Evolutionary conservation across 176 grass and related monocot species (phyloP).

Genomic region (Areca catechu): DNA sequence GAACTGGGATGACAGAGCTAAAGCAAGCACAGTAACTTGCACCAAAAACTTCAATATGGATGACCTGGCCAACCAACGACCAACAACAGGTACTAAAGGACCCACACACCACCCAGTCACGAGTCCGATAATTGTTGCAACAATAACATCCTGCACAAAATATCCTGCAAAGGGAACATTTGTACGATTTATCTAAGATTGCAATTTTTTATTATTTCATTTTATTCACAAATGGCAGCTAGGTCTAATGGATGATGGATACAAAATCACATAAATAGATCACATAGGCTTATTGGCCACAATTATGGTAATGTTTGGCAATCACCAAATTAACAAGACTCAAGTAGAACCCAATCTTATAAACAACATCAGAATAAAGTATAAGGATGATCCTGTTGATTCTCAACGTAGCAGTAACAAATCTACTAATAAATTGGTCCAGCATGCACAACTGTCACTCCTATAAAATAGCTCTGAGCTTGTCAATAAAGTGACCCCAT

Average conservation of each 20-base stretch:
- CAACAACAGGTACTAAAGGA: conserved; percentile 55
- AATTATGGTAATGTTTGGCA: too few species aligned
- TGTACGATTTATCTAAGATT: neutral
- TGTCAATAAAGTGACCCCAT: too few species aligned
- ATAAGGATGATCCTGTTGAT: too few species aligned
- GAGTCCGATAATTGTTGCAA: conserved; percentile 66
- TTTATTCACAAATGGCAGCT: neutral
- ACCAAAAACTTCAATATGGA: conserved; percentile 55
- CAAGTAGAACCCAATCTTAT: too few species aligned
- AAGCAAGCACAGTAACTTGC: conserved; percentile 67
- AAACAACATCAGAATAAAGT: too few species aligned
- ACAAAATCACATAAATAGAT: neutral
- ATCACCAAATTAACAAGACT: too few species aligned
- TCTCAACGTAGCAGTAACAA: too few species aligned
- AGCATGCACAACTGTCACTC: too few species aligned
- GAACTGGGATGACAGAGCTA: conserved; percentile 83
- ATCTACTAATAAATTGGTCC: too few species aligned
- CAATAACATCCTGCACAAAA: conserved; percentile 81
- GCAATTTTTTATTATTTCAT: neutral
- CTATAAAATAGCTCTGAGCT: too few species aligned
- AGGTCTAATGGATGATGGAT: neutral
- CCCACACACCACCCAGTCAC: conserved; percentile 80
- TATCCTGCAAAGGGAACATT: conserved; percentile 46
- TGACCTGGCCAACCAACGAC: conserved; percentile 59
- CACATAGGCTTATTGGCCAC: too few species aligned